Conservation (phyloP, 2,329 filamentous ascomycete genomes). For the Aspergillus spinulosporus region DNA sequence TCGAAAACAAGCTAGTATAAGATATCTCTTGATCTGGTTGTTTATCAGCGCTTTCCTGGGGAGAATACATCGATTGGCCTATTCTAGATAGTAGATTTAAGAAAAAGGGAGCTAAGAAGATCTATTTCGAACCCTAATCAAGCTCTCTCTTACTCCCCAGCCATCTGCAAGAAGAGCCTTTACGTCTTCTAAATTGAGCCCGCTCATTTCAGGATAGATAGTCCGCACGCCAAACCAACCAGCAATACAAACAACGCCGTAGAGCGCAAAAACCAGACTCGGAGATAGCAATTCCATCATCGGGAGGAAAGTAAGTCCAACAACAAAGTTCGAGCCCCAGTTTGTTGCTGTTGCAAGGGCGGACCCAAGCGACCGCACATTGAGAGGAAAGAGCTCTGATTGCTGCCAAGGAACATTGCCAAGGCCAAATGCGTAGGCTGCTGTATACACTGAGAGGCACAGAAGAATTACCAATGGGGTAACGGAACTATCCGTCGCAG, state of each 20-base stretch:
- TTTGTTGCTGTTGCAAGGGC: conserved; percentile 71
- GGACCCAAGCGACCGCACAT: conserved; percentile 63
- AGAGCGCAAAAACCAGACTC: conserved; percentile 76
- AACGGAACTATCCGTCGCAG: conserved; percentile 27
- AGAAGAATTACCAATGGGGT: conserved; percentile 62
- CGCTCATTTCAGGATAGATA: conserved; percentile 85
- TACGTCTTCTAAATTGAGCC: conserved; percentile 77
- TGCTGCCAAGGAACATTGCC: conserved; percentile 97
- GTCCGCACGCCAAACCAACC: conserved; percentile 70
- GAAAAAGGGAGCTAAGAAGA: background rate
- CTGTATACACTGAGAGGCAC: conserved; percentile 80
- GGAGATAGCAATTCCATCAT: conserved; percentile 77
- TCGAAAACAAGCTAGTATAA: no score
- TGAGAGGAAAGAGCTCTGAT: conserved; percentile 78
- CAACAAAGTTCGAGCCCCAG: conserved; percentile 82
- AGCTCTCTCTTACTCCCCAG: conserved; percentile 65
- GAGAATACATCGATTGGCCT: no score
- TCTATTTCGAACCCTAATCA: conserved; percentile 24
- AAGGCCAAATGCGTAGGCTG: conserved; percentile 80
- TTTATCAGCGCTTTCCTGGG: no score
- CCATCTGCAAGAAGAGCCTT: conserved; percentile 68
- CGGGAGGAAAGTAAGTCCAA: conserved; percentile 84
- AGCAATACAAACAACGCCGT: conserved; percentile 65
- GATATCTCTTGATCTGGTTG: no score
- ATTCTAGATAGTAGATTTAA: no score